Evolutionary conservation across 345 rosid species (phyloP).

Genomic region (Clausena lansium): DNA sequence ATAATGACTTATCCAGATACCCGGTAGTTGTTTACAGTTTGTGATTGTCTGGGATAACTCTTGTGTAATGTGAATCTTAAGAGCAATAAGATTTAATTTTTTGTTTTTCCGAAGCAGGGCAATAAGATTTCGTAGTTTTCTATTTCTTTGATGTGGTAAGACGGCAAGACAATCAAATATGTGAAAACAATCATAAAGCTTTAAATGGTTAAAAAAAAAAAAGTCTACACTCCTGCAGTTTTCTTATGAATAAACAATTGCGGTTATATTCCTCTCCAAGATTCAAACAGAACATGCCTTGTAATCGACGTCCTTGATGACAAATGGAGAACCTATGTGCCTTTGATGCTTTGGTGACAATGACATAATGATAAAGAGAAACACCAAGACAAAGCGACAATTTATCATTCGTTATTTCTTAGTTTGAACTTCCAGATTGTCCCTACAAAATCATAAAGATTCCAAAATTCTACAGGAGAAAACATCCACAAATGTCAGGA

Average conservation of each 20-base stretch:
- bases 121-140: neutral
- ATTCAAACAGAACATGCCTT: neutral
- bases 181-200: neutral
- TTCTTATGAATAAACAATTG: neutral
- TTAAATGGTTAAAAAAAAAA: neutral
- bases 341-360: neutral
- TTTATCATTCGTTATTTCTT: neutral
- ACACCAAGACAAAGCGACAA: neutral
- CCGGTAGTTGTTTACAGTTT: neutral
- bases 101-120: too few species aligned
- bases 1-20: neutral
- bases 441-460: neutral
- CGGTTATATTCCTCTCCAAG: neutral
- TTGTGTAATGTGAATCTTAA: neutral
- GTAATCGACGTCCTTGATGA: neutral
- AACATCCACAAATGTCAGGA: neutral
- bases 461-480: neutral
- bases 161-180: neutral
- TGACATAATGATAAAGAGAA: neutral
- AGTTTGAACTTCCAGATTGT: neutral
- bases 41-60: neutral
- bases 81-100: too few species aligned
- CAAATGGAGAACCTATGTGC: conserved; percentile 20
- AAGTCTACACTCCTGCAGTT: neutral
- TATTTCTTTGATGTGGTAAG: neutral